A percentile compares a stretch with the other conserved stretches of the same genome.
These are phyloP conservation scores for Arachnopeziza araneosa DNA, from an alignment of 2,329 filamentous ascomycete genomes.

Conservation along the genomic window DNA sequence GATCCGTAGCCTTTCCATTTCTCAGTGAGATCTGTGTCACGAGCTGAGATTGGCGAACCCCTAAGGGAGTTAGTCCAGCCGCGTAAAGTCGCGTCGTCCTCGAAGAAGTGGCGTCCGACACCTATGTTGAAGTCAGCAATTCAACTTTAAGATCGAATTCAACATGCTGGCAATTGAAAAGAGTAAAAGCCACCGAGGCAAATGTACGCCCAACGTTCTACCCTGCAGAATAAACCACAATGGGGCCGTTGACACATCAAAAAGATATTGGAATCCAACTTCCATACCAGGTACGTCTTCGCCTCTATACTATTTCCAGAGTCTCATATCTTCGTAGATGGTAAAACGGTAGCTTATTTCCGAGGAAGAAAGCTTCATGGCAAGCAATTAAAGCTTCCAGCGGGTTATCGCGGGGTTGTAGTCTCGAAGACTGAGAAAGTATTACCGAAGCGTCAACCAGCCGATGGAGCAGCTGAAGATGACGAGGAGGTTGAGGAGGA, in stretches of 20 bases:
- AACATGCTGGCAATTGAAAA: conserved; percentile 28
- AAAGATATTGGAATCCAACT: conserved; percentile 66
- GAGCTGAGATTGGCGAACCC: background rate
- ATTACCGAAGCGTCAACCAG: conserved; percentile 20
- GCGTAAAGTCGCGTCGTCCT: background rate
- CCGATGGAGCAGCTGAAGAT: conserved; percentile 26
- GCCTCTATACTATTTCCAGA: background rate
- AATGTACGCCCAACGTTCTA: conserved; percentile 56
- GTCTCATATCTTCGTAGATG: conserved; percentile 36
- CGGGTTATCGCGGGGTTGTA: conserved; percentile 64
- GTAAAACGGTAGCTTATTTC: conserved; percentile 57
- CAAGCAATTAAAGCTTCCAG: conserved; percentile 58
- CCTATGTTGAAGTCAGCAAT: background rate
- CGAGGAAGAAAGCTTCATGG: conserved; percentile 76
- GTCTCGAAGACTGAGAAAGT: conserved; percentile 42
- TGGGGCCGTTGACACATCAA: conserved; percentile 59
- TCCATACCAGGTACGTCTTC: conserved; percentile 36
- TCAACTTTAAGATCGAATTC: background rate
- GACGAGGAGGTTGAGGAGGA: conserved; percentile 40
- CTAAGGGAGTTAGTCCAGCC: background rate
- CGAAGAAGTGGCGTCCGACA: background rate
- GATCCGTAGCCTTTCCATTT: background rate
- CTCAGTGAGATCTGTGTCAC: background rate
- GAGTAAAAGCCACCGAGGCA: conserved; percentile 21
- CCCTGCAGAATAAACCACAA: conserved; percentile 77